These are phyloP conservation scores for Epichloe glyceriae DNA, from an alignment of 2,329 filamentous ascomycete species.

Conservation along the genomic window DNA sequence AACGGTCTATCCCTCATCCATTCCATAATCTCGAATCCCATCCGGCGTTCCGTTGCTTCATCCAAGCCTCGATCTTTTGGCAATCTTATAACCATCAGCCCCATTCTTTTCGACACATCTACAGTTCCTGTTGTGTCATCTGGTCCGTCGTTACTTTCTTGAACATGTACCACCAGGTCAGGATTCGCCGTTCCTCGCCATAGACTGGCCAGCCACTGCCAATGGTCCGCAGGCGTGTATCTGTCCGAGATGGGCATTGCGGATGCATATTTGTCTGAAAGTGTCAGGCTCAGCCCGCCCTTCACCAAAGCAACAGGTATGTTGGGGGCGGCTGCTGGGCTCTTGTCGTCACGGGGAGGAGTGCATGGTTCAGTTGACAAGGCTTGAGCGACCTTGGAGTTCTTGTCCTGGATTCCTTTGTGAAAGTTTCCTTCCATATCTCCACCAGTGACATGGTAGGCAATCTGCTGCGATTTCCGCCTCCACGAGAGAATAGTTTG, in stretches of 20 bases:
- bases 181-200: slow-evolving; percentile 80
- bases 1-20: slow-evolving; percentile 48
- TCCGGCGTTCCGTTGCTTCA: slow-evolving; percentile 56
- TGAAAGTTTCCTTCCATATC: not conserved
- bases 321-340: slow-evolving; percentile 10
- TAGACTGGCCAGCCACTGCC: slow-evolving; percentile 92
- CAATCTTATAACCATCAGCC: slow-evolving; percentile 42
- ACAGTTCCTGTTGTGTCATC: slow-evolving; percentile 33
- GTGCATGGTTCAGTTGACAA: slow-evolving; percentile 4
- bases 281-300: slow-evolving; percentile 65
- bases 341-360: slow-evolving; percentile 4
- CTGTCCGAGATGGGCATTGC: slow-evolving; percentile 61
- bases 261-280: slow-evolving; percentile 63
- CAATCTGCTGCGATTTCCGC: slow-evolving; percentile 57
- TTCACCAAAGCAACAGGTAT: slow-evolving; percentile 65
- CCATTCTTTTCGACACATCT: slow-evolving; percentile 39
- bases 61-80: slow-evolving; percentile 34
- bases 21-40: slow-evolving; percentile 82
- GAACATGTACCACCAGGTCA: slow-evolving; percentile 63
- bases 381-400: not conserved
- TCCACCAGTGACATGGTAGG: slow-evolving; percentile 30
- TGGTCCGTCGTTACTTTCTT: slow-evolving; percentile 20
- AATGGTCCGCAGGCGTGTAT: slow-evolving; percentile 79
- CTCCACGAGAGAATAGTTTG: slow-evolving; percentile 57
- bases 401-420: slow-evolving; percentile 3